These are phyloP conservation scores for Cicer bijugum DNA, from an alignment of 306 rosid genomes.

Conservation along the genomic window DNA sequence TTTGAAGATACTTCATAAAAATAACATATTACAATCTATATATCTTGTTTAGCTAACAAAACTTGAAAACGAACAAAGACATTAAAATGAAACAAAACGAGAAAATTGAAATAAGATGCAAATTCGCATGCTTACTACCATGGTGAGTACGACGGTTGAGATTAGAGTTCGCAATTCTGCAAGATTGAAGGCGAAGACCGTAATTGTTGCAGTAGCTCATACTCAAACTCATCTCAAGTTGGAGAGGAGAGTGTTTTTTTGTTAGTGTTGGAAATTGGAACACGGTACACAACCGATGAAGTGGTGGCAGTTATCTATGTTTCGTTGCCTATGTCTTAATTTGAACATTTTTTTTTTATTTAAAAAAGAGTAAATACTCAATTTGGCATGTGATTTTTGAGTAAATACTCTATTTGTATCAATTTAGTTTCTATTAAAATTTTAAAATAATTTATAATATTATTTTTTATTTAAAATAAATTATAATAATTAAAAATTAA, in stretches of 20 bases:
- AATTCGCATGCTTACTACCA: conserved; percentile 32
- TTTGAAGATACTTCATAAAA: too few species aligned
- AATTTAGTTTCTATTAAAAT: too few species aligned
- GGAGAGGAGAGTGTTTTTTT: not conserved
- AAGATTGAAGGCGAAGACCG: conserved; percentile 37
- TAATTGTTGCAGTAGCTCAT: conserved; percentile 41
- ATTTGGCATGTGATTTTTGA: not conserved
- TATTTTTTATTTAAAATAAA: too few species aligned
- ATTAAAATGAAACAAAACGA: conserved; percentile 7
- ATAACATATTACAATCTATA: too few species aligned
- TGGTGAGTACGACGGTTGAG: not conserved
- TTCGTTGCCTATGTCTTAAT: not conserved
- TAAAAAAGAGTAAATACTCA: too few species aligned
- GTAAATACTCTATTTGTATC: too few species aligned
- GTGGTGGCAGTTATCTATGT: conserved; percentile 9
- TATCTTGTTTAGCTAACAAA: not conserved
- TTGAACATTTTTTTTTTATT: too few species aligned
- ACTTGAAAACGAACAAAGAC: not conserved
- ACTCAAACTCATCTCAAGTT: conserved; percentile 47
- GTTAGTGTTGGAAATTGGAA: not conserved
- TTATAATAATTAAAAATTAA: too few species aligned
- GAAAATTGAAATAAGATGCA: not conserved
- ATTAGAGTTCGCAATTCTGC: conserved; percentile 43
- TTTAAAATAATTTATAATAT: too few species aligned
- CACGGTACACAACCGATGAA: conserved; percentile 1